Base-by-base conservation (phyloP, 345 rosid species). In the Eucalyptus cloeziana region DNA sequence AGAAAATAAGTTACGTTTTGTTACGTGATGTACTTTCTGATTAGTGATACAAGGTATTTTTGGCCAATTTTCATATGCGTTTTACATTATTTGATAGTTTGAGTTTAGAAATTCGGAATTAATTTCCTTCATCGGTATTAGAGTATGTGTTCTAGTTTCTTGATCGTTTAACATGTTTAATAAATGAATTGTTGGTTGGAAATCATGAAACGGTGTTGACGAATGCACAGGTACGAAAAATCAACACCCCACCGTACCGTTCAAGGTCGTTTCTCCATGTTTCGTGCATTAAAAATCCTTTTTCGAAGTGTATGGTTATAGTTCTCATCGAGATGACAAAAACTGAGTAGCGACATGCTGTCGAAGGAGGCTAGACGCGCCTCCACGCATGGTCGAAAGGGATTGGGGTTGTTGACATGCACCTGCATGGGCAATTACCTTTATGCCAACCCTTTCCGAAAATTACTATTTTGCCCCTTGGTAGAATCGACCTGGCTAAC, bases 291-390 rank as follows among this genome's bases (percentile, higher is more conserved):
- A 52, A 19, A 52, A 52, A 19, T 52, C 58, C 19, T 52, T 52
- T 52, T 52, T 52, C 5, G 25, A 52, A 52, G 25, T 52, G 10
- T 19, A 7, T 1, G 10, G 58, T 19, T 0, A 4, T 19, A 52
- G 10, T 52, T 52, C 10, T 52, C 4, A 4, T 52, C 1, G 10
- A 52, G 10, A 52, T 0, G 4, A 52, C 4, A 52, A 19, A 52
- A 52, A 52, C 25, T n/a, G 2, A 19, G 0, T 52, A 0, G 58
- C 2, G 4, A 0, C 5, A 52, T 4, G 2, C 0, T 0, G 0
- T 52, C 5, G 0, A 1, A 52, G 1, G 58, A 19, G 58, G 58
- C 10, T 0, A 52, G 1, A 52, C 10, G 0, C 4, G 0, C 58
- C 1, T 52, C 58, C 25, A 19, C 2, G 25, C 25, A 0, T 0